These are phyloP conservation scores for Tetradesmus obliquus DNA, from an alignment of 139 green algal species.

Conservation along the genomic window DNA sequence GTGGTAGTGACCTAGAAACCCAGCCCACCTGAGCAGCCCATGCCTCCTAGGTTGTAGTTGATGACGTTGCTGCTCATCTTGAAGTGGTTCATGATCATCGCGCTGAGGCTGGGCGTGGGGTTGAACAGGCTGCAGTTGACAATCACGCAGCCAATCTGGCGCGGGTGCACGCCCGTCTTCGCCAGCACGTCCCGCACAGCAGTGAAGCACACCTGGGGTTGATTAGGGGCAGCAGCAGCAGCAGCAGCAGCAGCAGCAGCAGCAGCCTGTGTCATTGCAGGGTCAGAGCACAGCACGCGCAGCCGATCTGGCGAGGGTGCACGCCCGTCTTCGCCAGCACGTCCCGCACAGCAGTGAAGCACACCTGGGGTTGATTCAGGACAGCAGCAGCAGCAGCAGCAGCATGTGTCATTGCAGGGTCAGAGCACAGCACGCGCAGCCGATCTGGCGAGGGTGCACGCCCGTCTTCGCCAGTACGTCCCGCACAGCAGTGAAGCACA, in stretches of 20 bases:
- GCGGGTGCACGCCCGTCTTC: slow-evolving; percentile 59
- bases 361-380: slow-evolving; percentile 67
- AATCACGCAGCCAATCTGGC: slow-evolving; percentile 93
- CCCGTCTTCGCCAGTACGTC: slow-evolving; percentile 73
- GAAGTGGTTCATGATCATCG: slow-evolving; percentile 97
- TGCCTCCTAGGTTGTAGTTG: slow-evolving; percentile 97
- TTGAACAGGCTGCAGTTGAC: slow-evolving; percentile 99
- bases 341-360: slow-evolving; percentile 79
- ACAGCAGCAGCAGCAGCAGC: neutral
- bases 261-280: neutral
- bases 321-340: slow-evolving; percentile 70
- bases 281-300: neutral
- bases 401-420: neutral
- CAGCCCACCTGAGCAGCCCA: slow-evolving; percentile 89
- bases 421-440: too few relatives aligned
- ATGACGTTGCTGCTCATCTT: slow-evolving; percentile 93
- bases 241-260: too few relatives aligned
- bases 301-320: slow-evolving; percentile 23
- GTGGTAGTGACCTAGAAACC: neutral
- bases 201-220: slow-evolving; percentile 78
- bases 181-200: slow-evolving; percentile 77
- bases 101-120: slow-evolving; percentile 92
- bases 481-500: slow-evolving; percentile 81
- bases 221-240: neutral
- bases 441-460: slow-evolving; percentile 41